Evolutionary conservation across 1,284 basidiomycete species (phyloP).

Genomic region (Cutaneotrichosporon arboriforme): DNA sequence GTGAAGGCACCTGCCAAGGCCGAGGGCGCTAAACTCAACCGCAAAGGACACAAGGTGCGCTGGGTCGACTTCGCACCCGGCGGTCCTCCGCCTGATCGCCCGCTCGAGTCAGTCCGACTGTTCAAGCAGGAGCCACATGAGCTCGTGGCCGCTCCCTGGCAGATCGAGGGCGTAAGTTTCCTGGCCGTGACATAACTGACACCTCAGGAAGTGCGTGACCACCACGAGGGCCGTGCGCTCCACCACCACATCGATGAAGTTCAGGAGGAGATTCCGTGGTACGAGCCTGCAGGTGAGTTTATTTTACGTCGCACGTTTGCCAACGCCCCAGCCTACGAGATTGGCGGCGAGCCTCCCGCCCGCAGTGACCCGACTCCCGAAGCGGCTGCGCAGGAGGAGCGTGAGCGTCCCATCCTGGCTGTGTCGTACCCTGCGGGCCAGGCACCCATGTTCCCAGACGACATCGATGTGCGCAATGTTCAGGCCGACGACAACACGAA

Average conservation of each 20-base stretch:
- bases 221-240: constrained; percentile 33
- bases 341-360: not conserved
- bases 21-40: constrained; percentile 25
- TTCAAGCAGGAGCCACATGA: constrained; percentile 34
- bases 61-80: constrained; percentile 29
- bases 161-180: constrained; percentile 12
- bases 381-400: constrained; percentile 23
- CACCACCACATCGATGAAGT: constrained; percentile 18
- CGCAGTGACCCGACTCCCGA: constrained; percentile 16
- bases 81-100: constrained; percentile 14
- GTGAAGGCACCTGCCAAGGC: not conserved
- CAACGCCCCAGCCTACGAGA: constrained; percentile 4
- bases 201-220: constrained; percentile 25
- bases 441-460: constrained; percentile 18
- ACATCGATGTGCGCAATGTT: constrained; percentile 22
- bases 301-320: not conserved
- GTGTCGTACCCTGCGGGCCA: constrained; percentile 19
- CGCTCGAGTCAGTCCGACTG: constrained; percentile 21
- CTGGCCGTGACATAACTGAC: not conserved
- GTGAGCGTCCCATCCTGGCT: constrained; percentile 31
- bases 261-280: constrained; percentile 34
- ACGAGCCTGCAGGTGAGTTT: constrained; percentile 21
- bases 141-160: constrained; percentile 29
- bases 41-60: constrained; percentile 29
- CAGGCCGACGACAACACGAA: constrained; percentile 1